These are phyloP conservation scores for Fusarium coicis DNA, from an alignment of 2,329 filamentous ascomycete genomes.

Conservation along the genomic window DNA sequence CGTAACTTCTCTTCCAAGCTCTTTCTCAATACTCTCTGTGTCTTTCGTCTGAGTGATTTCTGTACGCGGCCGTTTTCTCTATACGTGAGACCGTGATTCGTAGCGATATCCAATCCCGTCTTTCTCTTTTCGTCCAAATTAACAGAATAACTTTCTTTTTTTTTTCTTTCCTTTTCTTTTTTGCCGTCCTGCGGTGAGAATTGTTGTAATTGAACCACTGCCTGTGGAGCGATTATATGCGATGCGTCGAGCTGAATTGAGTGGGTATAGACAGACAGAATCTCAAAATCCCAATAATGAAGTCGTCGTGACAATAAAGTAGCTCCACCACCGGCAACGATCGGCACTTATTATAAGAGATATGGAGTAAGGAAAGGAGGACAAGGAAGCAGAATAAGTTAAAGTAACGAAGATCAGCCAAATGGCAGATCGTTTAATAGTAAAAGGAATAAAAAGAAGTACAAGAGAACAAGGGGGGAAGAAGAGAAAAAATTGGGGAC, in stretches of 20 bases:
- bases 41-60: conserved; percentile 14
- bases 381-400: conserved; percentile 21
- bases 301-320: neutral
- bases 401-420: conserved; percentile 26
- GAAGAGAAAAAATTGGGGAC: conserved; percentile 35
- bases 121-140: neutral
- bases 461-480: conserved; percentile 23
- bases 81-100: conserved; percentile 13
- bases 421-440: conserved; percentile 23
- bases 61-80: neutral
- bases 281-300: conserved; percentile 21
- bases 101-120: neutral
- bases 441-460: conserved; percentile 22
- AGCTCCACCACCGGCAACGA: conserved; percentile 20
- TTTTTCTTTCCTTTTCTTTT: neutral
- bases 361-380: neutral
- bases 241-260: conserved; percentile 1
- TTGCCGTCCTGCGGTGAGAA: conserved; percentile 37
- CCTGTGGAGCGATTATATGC: neutral
- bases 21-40: neutral
- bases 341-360: conserved; percentile 18
- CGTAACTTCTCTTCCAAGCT: conserved; percentile 2
- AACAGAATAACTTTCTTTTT: neutral
- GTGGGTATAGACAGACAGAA: conserved; percentile 16
- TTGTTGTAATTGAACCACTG: conserved; percentile 11